Evolutionary conservation across 2,329 filamentous ascomycete genomes (phyloP), one percentile per base, ranked within the genome.

Genomic region (Neocucurbitaria cava): DNA sequence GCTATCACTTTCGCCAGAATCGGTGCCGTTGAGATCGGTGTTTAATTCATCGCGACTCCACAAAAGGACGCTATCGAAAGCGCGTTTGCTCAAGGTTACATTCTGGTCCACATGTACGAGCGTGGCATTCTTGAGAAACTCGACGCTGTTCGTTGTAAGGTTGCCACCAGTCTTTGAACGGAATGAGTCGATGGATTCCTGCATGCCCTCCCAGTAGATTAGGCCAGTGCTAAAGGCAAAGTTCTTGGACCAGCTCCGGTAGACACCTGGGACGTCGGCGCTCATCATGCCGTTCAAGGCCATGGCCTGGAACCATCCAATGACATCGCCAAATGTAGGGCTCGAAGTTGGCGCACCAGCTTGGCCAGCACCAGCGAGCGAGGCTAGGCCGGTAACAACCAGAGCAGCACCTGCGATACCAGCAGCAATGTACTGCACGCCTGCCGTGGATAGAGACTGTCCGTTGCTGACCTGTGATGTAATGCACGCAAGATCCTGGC

Each of bases 231-330:
- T 94, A 81, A 97, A 98, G 42, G 83, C 93, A 75, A 99, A 98
- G 79, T 98, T 98, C 79, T 91, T 91, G 58, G 89, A 81, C 77
- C 96, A 99, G 74, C 88, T 94, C 64, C 88, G 87, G 79, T 98
- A 98, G 33, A 98, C 87, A 31, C 86, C 82, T 3, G 95, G 95
- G 64, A 96, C 92, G 66, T 88, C 86, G 66, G 96, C 93, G 55
- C 91, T 96, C 74, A 96, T 83, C 95, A 98, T 98, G 62, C 95
- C 93, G 76, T 95, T 97, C 81, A 95, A 89, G 24, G 95, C 92
- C 82, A 98, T 90, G 45, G 89, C 89, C 77, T 98, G 93, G 76
- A 98, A 96, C 86, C 91, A 96, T 58, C 89, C 87, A 63, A 96
- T 84, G 43, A 96, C 87, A 70, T 97, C 91, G 40, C 83, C 83